Evolutionary conservation across 352 stramenopile genomes (phyloP).

Genomic region (Globisporangium paddicum): DNA sequence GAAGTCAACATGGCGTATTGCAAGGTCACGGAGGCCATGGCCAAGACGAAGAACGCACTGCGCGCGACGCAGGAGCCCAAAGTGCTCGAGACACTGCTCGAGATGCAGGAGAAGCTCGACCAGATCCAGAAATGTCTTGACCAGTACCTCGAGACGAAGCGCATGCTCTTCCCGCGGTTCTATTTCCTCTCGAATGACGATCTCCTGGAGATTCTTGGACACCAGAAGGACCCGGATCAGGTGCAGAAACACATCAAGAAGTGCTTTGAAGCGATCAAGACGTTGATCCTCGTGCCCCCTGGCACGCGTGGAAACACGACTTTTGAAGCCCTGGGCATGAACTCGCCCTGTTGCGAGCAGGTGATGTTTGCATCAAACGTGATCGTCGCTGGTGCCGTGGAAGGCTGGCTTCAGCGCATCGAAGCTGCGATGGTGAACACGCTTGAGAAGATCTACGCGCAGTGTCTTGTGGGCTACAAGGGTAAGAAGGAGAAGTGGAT

Average conservation of each 20-base stretch:
- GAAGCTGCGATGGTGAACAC: conserved; percentile 83
- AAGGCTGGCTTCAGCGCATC: conserved; percentile 86
- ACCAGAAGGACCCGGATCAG: conserved; percentile 86
- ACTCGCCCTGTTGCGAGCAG: conserved; percentile 87
- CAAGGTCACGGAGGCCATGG: conserved; percentile 68
- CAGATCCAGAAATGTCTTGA: conserved; percentile 86
- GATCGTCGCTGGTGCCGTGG: conserved; percentile 85
- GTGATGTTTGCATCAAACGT: conserved; percentile 85
- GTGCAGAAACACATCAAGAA: conserved; percentile 91
- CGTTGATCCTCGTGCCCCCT: conserved; percentile 55
- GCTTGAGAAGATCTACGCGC: conserved; percentile 81
- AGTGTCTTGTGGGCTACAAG: conserved; percentile 84
- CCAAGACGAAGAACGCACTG: conserved; percentile 73
- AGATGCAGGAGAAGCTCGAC: conserved; percentile 87
- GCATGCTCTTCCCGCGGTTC: conserved; percentile 83
- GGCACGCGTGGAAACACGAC: conserved; percentile 73
- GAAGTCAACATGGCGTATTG: conserved; percentile 82
- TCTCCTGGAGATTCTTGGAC: conserved; percentile 79
- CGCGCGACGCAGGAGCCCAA: conserved; percentile 54
- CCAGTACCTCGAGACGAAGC: conserved; percentile 86
- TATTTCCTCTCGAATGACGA: conserved; percentile 90
- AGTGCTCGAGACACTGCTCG: conserved; percentile 55
- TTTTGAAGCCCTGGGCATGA: conserved; percentile 88
- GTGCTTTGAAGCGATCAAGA: conserved; percentile 91
- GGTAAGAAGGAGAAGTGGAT: conserved; percentile 96